Percentiles rank a stretch among this genome's conserved stretches.
phyloP scores from a whole-genome alignment of 2,329 filamentous ascomycete genomes.

The Amphichorda felina region DNA sequence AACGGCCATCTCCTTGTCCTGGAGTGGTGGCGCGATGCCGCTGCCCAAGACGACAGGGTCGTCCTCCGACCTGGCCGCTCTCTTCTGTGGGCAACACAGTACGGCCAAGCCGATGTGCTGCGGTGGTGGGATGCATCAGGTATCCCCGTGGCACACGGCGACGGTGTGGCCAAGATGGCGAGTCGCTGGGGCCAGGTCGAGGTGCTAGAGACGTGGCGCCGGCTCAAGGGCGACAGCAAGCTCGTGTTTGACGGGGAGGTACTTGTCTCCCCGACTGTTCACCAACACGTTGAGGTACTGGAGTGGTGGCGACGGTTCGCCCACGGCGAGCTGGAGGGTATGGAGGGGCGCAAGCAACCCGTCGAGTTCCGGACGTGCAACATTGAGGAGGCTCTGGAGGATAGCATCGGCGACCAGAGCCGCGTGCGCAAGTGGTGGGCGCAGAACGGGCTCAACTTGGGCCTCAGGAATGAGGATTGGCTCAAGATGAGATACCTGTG shows the following conservation, averaged over 20 bases:
- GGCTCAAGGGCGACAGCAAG: slow-evolving; percentile 49
- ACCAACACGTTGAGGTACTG: slow-evolving; percentile 71
- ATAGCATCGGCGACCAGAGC: slow-evolving; percentile 64
- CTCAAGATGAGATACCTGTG: slow-evolving; percentile 71
- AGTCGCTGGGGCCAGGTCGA: slow-evolving; percentile 75
- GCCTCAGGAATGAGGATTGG: slow-evolving; percentile 78
- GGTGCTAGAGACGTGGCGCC: slow-evolving; percentile 73
- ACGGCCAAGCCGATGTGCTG: slow-evolving; percentile 65
- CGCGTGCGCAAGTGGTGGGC: slow-evolving; percentile 82
- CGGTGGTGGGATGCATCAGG: slow-evolving; percentile 81
- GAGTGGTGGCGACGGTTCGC: slow-evolving; percentile 83
- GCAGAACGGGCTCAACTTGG: slow-evolving; percentile 67
- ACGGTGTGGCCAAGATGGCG: slow-evolving; percentile 73
- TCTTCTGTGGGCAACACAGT: slow-evolving; percentile 72
- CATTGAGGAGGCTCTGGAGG: slow-evolving; percentile 88
- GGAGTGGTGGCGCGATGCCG: slow-evolving; percentile 82
- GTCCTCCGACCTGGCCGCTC: slow-evolving; percentile 73
- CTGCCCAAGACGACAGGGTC: slow-evolving; percentile 43
- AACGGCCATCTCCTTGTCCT: slow-evolving; percentile 78
- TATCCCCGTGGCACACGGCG: slow-evolving; percentile 68
- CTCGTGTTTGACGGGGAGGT: slow-evolving; percentile 75
- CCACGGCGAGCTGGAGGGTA: slow-evolving; percentile 39
- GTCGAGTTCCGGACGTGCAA: slow-evolving; percentile 94
- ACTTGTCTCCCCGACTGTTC: slow-evolving; percentile 75
- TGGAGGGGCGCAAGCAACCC: slow-evolving; percentile 44